Evolutionary conservation across 352 stramenopile species (phyloP).

Genomic region (Globisporangium irregulare): DNA sequence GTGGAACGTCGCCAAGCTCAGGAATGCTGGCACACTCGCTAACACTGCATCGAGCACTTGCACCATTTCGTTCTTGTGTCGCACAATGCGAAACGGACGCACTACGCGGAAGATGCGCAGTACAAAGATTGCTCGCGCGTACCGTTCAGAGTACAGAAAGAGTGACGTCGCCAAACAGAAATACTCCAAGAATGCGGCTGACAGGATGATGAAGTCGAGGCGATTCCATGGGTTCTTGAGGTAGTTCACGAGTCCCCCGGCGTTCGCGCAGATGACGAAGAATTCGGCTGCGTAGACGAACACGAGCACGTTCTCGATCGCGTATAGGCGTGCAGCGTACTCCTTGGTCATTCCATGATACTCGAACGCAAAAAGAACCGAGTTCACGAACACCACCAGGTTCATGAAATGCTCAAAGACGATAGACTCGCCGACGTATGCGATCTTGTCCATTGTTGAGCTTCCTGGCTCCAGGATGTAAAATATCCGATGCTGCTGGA

Average conservation of each 20-base stretch:
- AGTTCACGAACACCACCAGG: constrained; percentile 68
- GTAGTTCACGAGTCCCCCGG: constrained; percentile 58
- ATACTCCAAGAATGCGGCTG: constrained; percentile 61
- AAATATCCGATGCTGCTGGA: constrained; percentile 63
- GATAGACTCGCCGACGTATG: constrained; percentile 44
- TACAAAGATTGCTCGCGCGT: constrained; percentile 70
- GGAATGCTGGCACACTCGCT: constrained; percentile 59
- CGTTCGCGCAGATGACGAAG: constrained; percentile 49
- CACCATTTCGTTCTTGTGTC: constrained; percentile 72
- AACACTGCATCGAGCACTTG: constrained; percentile 71
- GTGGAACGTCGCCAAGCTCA: constrained; percentile 62
- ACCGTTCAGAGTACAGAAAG: constrained; percentile 61
- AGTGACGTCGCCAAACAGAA: constrained; percentile 55
- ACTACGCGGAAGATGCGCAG: constrained; percentile 79
- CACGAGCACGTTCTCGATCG: constrained; percentile 65
- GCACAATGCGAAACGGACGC: constrained; percentile 69
- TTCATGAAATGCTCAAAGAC: constrained; percentile 82
- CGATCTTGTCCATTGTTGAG: constrained; percentile 46
- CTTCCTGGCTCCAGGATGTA: constrained; percentile 56
- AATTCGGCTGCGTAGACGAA: constrained; percentile 72
- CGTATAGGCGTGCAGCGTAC: constrained; percentile 61
- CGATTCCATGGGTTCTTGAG: constrained; percentile 82
- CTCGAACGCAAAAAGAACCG: constrained; percentile 71
- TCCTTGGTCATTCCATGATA: constrained; percentile 63
- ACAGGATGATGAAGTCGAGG: constrained; percentile 71